These are phyloP conservation scores for Glutinoglossum americanum DNA, from an alignment of 495 filamentous ascomycete genomes.

Conservation along the genomic window DNA sequence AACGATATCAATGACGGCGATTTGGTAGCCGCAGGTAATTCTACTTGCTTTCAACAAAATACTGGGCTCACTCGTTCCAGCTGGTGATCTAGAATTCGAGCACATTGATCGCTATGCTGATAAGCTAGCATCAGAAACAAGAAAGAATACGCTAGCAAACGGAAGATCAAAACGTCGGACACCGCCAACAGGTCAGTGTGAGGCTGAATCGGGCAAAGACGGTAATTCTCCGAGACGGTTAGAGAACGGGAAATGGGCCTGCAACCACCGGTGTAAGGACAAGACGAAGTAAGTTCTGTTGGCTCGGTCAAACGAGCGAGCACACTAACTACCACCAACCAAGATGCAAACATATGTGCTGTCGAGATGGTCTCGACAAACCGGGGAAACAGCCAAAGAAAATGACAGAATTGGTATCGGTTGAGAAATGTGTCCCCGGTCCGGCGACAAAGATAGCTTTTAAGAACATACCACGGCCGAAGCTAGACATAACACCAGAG, in stretches of 20 bases:
- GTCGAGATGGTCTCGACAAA: constrained; percentile 68
- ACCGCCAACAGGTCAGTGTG: not conserved
- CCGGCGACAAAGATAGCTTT: not conserved
- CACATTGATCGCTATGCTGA: constrained; percentile 26
- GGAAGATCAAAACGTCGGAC: not conserved
- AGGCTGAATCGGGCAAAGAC: not conserved
- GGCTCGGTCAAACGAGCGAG: constrained; percentile 9
- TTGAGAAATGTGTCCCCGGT: not conserved
- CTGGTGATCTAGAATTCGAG: constrained; percentile 19
- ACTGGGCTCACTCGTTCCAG: constrained; percentile 8
- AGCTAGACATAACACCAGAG: not conserved
- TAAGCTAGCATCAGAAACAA: constrained; percentile 9
- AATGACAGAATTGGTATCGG: not conserved
- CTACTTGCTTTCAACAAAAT: not conserved
- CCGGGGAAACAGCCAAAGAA: constrained; percentile 29
- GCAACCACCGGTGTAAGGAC: constrained; percentile 67
- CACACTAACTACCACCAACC: constrained; percentile 12
- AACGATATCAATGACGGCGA: constrained; percentile 34
- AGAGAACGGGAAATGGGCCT: constrained; percentile 68
- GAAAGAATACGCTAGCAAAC: not conserved
- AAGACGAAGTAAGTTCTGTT: constrained; percentile 30
- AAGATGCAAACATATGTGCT: constrained; percentile 69
- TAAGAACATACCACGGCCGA: not conserved
- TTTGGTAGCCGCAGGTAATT: constrained; percentile 22
- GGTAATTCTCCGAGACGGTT: not conserved